Evolutionary conservation across 1,284 basidiomycete species (phyloP).

Genomic region (Cryptococcus hybrid): DNA sequence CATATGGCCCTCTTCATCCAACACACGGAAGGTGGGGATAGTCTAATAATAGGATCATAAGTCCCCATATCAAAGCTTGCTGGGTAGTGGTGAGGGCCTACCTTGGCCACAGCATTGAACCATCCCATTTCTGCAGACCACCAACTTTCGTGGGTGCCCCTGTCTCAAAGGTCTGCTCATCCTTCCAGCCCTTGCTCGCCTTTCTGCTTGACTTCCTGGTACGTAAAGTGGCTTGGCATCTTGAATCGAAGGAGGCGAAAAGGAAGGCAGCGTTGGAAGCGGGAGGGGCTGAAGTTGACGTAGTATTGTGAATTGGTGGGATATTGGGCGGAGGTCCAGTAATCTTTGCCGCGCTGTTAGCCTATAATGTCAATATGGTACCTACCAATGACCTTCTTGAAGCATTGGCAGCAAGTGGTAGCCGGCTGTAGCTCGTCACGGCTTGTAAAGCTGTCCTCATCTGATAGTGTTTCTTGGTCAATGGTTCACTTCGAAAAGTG

Average conservation of each 20-base stretch:
- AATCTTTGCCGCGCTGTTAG: constrained; percentile 25
- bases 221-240: constrained; percentile 38
- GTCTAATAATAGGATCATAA: constrained; percentile 20
- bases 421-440: too few species aligned
- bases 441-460: too few species aligned
- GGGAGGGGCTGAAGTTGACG: constrained; percentile 39
- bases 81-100: constrained; percentile 1
- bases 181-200: constrained; percentile 28
- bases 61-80: neutral
- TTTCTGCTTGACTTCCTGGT: constrained; percentile 33
- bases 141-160: constrained; percentile 48
- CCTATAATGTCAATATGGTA: neutral
- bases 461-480: too few species aligned
- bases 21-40: constrained; percentile 74
- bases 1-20: constrained; percentile 71
- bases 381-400: too few species aligned
- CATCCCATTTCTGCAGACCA: constrained; percentile 45
- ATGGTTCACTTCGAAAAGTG: too few species aligned
- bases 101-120: constrained; percentile 49
- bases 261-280: constrained; percentile 24
- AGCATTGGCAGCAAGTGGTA: too few species aligned
- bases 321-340: constrained; percentile 43
- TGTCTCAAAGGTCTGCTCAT: constrained; percentile 42
- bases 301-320: constrained; percentile 27
- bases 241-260: constrained; percentile 19